phyloP scores from a whole-genome alignment of 202 grass and related monocot species.

The Zizania palustris region DNA sequence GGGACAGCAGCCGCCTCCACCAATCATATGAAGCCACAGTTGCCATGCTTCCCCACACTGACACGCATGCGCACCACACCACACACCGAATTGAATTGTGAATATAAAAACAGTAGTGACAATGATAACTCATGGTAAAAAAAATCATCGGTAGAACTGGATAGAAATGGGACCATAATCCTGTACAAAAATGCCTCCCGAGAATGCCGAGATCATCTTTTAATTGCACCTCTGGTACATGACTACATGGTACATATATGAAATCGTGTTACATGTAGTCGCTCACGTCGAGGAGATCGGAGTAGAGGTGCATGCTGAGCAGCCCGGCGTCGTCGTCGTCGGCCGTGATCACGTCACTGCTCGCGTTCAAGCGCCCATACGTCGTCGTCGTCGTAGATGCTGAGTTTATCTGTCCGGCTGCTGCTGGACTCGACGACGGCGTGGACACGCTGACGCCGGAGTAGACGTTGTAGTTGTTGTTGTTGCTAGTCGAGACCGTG shows the following conservation, averaged over 20 bases:
- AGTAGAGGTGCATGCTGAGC: conserved; percentile 58
- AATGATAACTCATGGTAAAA: neutral
- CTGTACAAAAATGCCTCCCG: conserved; percentile 55
- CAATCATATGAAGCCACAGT: conserved; percentile 42
- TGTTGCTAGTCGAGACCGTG: conserved; percentile 38
- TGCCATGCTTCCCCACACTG: conserved; percentile 38
- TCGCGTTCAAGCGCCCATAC: conserved; percentile 26
- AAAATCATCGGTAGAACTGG: neutral
- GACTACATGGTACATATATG: neutral
- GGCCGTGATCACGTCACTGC: neutral
- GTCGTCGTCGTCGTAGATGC: conserved; percentile 20
- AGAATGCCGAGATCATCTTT: conserved; percentile 37
- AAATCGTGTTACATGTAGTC: conserved; percentile 65
- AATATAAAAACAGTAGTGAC: neutral
- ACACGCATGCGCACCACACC: conserved; percentile 41
- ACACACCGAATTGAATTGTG: neutral
- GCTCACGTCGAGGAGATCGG: conserved; percentile 69
- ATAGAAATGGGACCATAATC: conserved; percentile 33
- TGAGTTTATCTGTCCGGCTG: conserved; percentile 32
- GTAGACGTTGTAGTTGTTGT: conserved; percentile 42
- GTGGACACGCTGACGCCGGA: conserved; percentile 80
- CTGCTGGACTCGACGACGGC: conserved; percentile 61
- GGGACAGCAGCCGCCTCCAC: conserved; percentile 42
- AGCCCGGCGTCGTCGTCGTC: conserved; percentile 41
- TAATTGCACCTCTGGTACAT: conserved; percentile 20